These are phyloP conservation scores for Wickerhamiella siamensis DNA, from an alignment of 805 yeast species.

Conservation along the genomic window DNA sequence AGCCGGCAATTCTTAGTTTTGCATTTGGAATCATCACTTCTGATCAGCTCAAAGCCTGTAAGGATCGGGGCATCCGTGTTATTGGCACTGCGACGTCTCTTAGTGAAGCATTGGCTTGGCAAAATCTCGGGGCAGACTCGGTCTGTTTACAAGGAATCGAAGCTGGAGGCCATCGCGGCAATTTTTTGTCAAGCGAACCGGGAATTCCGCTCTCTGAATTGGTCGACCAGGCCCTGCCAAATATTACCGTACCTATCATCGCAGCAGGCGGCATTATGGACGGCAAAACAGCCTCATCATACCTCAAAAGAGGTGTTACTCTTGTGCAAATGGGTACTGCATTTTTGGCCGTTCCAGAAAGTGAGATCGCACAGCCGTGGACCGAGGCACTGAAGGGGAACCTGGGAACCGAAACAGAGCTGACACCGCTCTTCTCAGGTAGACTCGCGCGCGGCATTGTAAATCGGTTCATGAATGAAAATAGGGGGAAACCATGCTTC, in stretches of 20 bases:
- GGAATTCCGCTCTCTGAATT: constrained; percentile 23
- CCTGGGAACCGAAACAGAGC: not conserved
- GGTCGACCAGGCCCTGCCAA: constrained; percentile 16
- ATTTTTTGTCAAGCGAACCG: constrained; percentile 25
- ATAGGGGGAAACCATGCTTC: not conserved
- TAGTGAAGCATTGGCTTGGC: constrained; percentile 28
- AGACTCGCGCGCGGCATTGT: constrained; percentile 3
- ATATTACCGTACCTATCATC: constrained; percentile 20
- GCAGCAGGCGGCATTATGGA: constrained; percentile 43
- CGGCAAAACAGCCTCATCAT: constrained; percentile 22
- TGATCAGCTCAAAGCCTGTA: constrained; percentile 25
- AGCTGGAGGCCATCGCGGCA: constrained; percentile 56
- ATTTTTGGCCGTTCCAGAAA: constrained; percentile 30
- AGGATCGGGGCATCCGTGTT: constrained; percentile 28
- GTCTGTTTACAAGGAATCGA: constrained; percentile 43
- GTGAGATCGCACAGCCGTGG: constrained; percentile 12
- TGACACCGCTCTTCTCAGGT: constrained; percentile 2
- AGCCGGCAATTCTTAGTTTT: constrained; percentile 38
- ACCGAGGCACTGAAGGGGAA: constrained; percentile 3
- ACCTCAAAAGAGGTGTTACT: constrained; percentile 32
- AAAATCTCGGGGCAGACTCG: constrained; percentile 31
- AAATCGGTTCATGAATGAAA: constrained; percentile 1
- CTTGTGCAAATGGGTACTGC: constrained; percentile 45
- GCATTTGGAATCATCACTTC: constrained; percentile 37
- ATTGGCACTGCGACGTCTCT: constrained; percentile 36